A percentile compares a stretch with the other conserved stretches of the same genome.
Conservation (phyloP, 805 yeast species). For the Jamesozyma spencerorum region DNA sequence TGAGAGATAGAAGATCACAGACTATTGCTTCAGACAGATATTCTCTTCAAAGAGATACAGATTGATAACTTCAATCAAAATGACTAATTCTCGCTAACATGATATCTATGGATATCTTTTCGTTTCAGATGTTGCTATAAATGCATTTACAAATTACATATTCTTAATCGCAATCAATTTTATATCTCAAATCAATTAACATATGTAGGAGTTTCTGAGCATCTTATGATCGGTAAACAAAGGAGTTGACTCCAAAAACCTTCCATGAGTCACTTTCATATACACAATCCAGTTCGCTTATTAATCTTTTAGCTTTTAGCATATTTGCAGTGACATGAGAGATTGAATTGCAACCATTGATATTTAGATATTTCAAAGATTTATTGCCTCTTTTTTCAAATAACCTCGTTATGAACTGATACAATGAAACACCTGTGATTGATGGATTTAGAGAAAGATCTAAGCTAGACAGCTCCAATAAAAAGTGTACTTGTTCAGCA, state of each 20-base stretch:
- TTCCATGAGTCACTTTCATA: constrained; percentile 27
- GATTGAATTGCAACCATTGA: constrained; percentile 24
- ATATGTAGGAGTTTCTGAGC: too few relatives aligned
- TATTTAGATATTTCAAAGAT: constrained; percentile 15
- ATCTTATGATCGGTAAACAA: constrained; percentile 10
- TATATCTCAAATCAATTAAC: too few relatives aligned
- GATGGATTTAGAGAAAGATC: constrained; percentile 27
- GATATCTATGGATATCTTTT: too few relatives aligned
- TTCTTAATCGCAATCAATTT: too few relatives aligned
- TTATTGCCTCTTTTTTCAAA: constrained; percentile 7
- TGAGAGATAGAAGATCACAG: too few relatives aligned
- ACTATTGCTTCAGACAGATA: too few relatives aligned
- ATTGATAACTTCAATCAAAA: too few relatives aligned
- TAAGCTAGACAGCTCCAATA: constrained; percentile 13
- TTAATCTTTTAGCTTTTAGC: constrained; percentile 16
- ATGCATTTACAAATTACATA: too few relatives aligned
- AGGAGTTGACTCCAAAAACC: constrained; percentile 24
- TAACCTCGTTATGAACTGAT: constrained; percentile 18
- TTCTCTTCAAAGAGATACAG: too few relatives aligned
- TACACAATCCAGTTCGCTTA: constrained; percentile 18
- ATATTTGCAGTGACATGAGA: constrained; percentile 24
- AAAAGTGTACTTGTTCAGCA: constrained; percentile 7
- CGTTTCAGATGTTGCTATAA: too few relatives aligned
- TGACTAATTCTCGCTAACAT: too few relatives aligned
- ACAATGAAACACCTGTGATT: constrained; percentile 25